Evolutionary conservation across 2,329 filamentous ascomycete species (phyloP).

Genomic region (Penicillium janthinellum): DNA sequence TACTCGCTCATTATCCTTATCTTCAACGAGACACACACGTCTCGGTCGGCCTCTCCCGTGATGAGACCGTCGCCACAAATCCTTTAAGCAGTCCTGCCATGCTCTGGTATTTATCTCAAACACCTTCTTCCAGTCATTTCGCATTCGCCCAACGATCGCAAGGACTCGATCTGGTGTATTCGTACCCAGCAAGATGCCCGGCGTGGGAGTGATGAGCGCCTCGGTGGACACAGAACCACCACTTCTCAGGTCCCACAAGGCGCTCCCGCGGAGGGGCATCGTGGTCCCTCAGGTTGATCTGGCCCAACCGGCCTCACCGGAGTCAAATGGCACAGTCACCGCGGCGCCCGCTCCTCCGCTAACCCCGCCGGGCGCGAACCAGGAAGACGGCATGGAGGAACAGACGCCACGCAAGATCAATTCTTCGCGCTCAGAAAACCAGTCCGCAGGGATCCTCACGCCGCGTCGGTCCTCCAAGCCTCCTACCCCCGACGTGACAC

Average conservation of each 20-base stretch:
- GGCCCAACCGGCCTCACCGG: slow-evolving; percentile 28
- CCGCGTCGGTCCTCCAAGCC: slow-evolving; percentile 68
- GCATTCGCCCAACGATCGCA: not conserved
- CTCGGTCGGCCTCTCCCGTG: slow-evolving; percentile 5
- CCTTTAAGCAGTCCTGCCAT: slow-evolving; percentile 8
- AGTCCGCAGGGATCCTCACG: slow-evolving; percentile 47
- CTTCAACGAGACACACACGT: not conserved
- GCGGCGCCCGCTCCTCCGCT: slow-evolving; percentile 38
- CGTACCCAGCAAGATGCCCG: slow-evolving; percentile 2
- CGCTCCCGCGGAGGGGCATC: slow-evolving; percentile 41
- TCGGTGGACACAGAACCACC: slow-evolving; percentile 34
- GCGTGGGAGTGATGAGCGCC: slow-evolving; percentile 26
- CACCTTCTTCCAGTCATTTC: not conserved
- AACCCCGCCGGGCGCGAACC: slow-evolving; percentile 39
- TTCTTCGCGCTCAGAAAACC: slow-evolving; percentile 28
- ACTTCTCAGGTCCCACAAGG: slow-evolving; percentile 45
- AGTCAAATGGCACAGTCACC: slow-evolving; percentile 27
- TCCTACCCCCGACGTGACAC: slow-evolving; percentile 75
- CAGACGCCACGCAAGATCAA: slow-evolving; percentile 27
- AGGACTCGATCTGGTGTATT: not conserved
- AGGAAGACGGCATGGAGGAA: slow-evolving; percentile 26
- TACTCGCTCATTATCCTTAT: slow-evolving; percentile 9
- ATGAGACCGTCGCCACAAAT: slow-evolving; percentile 13
- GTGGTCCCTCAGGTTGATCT: slow-evolving; percentile 25
- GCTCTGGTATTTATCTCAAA: not conserved